A percentile compares a stretch with the other conserved stretches of the same genome.
phyloP scores from a whole-genome alignment of 1,284 basidiomycete species.

The Phellopilus nigrolimitatus region DNA sequence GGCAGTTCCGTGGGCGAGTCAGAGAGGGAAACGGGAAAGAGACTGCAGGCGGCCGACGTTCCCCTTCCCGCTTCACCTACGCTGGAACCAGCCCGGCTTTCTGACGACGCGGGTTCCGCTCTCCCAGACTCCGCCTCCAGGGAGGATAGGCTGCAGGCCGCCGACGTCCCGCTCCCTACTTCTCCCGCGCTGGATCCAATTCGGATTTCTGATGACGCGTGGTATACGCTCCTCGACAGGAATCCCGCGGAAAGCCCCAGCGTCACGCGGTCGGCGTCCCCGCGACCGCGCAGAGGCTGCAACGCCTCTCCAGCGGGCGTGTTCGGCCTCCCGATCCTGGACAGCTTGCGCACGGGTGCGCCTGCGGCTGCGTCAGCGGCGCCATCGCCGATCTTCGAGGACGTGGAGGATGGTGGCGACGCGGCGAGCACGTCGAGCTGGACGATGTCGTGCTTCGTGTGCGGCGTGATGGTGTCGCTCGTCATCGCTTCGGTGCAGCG shows the following conservation, averaged over 20 bases:
- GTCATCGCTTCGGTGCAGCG: conserved; percentile 13
- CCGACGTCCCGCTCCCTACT: too few relatives aligned
- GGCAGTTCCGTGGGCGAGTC: too few relatives aligned
- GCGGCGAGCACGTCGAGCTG: conserved; percentile 11
- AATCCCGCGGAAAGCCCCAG: too few relatives aligned
- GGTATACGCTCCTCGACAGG: too few relatives aligned
- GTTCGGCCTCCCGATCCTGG: neutral
- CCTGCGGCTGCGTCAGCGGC: neutral
- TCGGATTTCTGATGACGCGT: too few relatives aligned
- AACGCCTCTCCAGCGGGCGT: neutral
- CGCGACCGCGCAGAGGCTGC: neutral
- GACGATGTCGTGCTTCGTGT: conserved; percentile 18
- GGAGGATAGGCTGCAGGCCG: neutral
- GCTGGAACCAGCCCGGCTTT: neutral
- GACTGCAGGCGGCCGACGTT: neutral
- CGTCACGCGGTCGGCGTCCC: neutral
- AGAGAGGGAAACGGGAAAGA: neutral
- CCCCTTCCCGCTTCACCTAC: conserved; percentile 1
- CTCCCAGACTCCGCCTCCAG: too few relatives aligned
- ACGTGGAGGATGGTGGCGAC: neutral
- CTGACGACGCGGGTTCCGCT: neutral
- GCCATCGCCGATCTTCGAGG: conserved; percentile 16
- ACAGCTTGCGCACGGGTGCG: neutral
- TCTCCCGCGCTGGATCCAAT: too few relatives aligned
- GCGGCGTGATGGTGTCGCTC: conserved; percentile 14